Percentiles rank a stretch among this genome's conserved stretches.
These are phyloP conservation scores for Geosmithia flava DNA, from an alignment of 2,329 filamentous ascomycete genomes.

Conservation along the genomic window DNA sequence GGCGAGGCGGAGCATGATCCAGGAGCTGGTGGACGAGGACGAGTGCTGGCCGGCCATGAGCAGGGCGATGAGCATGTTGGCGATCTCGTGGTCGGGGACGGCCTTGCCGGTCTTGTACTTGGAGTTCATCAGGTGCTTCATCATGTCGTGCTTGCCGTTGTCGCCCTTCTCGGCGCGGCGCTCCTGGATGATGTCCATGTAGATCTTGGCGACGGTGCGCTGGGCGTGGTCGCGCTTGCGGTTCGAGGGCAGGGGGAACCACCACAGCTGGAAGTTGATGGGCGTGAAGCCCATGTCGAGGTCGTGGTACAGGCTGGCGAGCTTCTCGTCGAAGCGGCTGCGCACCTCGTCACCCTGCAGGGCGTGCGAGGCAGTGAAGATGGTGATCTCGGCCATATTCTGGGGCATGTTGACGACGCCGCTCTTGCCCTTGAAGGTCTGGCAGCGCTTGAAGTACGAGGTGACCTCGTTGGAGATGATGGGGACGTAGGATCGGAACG, in stretches of 20 bases:
- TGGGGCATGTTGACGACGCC: conserved; percentile 62
- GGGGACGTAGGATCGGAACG: conserved; percentile 63
- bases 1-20: conserved; percentile 75
- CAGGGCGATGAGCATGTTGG: conserved; percentile 88
- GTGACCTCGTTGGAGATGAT: conserved; percentile 67
- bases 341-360: conserved; percentile 79
- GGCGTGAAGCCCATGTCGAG: conserved; percentile 83
- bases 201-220: conserved; percentile 67
- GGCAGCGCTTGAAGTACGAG: conserved; percentile 56
- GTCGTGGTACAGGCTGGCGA: conserved; percentile 76
- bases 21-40: conserved; percentile 70
- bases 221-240: conserved; percentile 69
- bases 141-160: conserved; percentile 59
- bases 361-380: conserved; percentile 78
- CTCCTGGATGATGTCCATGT: conserved; percentile 69
- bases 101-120: conserved; percentile 70
- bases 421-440: conserved; percentile 53
- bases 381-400: conserved; percentile 75
- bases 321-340: conserved; percentile 64
- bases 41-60: conserved; percentile 90
- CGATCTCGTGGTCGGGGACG: conserved; percentile 74
- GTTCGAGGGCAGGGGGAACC: conserved; percentile 83
- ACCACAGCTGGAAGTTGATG: conserved; percentile 83
- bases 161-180: conserved; percentile 42
- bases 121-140: conserved; percentile 80